phyloP scores from a whole-genome alignment of 2,329 filamentous ascomycete species.

The Ceratocystis destructans region DNA sequence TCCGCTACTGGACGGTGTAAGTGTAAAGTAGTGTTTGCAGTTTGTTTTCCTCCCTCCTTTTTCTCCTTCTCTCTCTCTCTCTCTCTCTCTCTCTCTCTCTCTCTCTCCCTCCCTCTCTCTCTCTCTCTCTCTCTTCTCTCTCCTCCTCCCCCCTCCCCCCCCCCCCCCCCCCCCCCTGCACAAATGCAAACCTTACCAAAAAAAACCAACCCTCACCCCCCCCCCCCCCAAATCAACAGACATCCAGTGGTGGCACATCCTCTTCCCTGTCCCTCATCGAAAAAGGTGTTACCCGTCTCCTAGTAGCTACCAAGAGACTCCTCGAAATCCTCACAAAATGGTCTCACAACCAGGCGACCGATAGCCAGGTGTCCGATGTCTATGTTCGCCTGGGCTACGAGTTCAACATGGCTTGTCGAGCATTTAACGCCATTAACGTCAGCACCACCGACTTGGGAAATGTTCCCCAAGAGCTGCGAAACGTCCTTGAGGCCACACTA shows the following conservation, averaged over 20 bases:
- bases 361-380: slow-evolving; percentile 92
- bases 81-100: no score
- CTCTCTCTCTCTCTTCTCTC: no score
- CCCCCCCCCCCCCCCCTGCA: neutral
- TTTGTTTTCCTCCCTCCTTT: no score
- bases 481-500: slow-evolving; percentile 86
- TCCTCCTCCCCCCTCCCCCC: neutral
- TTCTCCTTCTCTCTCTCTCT: no score
- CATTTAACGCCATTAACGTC: slow-evolving; percentile 92
- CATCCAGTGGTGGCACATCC: slow-evolving; percentile 47
- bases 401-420: slow-evolving; percentile 96
- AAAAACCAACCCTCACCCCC: neutral
- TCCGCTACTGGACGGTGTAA: no score
- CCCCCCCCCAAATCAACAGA: slow-evolving; percentile 19
- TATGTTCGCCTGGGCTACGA: slow-evolving; percentile 96
- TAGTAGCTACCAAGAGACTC: slow-evolving; percentile 94
- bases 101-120: no score
- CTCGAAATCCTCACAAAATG: slow-evolving; percentile 95
- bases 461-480: slow-evolving; percentile 78
- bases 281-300: slow-evolving; percentile 93
- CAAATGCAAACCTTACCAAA: no score
- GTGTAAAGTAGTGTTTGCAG: no score
- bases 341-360: slow-evolving; percentile 83
- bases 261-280: slow-evolving; percentile 87
- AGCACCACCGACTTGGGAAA: slow-evolving; percentile 90